Percentiles rank a stretch among this genome's conserved stretches.
These are phyloP conservation scores for Colletotrichum sp. DNA, from an alignment of 2,329 filamentous ascomycete genomes.

Conservation along the genomic window DNA sequence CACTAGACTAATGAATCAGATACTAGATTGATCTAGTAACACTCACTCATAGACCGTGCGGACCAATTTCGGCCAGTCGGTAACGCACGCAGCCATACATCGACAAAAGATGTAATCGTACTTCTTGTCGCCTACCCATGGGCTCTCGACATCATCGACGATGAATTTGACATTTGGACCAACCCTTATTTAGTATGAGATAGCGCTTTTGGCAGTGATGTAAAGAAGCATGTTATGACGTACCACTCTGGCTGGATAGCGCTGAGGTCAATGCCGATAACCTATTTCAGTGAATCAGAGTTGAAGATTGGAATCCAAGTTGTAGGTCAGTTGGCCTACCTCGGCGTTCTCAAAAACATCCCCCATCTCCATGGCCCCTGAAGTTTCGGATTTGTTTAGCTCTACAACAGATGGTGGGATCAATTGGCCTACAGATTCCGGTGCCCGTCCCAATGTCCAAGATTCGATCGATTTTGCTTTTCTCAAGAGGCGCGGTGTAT, in stretches of 20 bases:
- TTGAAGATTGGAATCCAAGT: neutral
- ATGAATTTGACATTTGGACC: constrained; percentile 39
- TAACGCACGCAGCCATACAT: constrained; percentile 33
- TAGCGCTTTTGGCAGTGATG: neutral
- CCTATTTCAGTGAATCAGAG: constrained; percentile 24
- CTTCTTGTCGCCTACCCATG: constrained; percentile 24
- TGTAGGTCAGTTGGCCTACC: neutral
- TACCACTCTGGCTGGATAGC: constrained; percentile 33
- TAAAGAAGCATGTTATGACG: rapidly evolving
- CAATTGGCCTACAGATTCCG: constrained; percentile 26
- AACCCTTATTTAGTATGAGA: constrained; percentile 17
- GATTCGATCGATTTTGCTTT: constrained; percentile 35
- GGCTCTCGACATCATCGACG: constrained; percentile 38
- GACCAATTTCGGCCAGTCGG: constrained; percentile 31
- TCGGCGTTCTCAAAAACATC: neutral
- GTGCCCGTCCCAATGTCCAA: constrained; percentile 66
- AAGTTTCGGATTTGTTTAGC: neutral
- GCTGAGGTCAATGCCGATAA: constrained; percentile 33
- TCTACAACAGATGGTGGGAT: neutral
- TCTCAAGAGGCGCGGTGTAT: neutral
- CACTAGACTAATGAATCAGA: neutral
- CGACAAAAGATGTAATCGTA: constrained; percentile 43
- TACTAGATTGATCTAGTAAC: neutral
- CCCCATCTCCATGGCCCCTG: neutral
- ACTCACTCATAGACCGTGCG: constrained; percentile 26